These are phyloP conservation scores for Forsythia viridissima DNA, from an alignment of 257 asterid genomes.

Conservation along the genomic window DNA sequence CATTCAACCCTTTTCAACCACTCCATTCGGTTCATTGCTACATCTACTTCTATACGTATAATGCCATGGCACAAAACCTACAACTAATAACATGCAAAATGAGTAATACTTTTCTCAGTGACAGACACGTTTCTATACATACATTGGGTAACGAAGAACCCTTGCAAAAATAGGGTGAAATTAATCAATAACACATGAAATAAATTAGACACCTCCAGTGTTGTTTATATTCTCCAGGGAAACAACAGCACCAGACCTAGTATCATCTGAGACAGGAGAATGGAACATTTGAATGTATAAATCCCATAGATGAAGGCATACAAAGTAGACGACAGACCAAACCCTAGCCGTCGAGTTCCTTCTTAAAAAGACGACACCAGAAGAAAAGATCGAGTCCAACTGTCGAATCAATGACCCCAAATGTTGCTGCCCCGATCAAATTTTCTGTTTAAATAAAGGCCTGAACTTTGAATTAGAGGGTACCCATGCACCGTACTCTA, in stretches of 20 bases:
- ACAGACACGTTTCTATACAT: background rate
- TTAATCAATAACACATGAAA: background rate
- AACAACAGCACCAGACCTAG: constrained; percentile 45
- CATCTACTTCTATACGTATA: background rate
- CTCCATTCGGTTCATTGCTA: background rate
- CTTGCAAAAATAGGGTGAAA: background rate
- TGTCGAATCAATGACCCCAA: constrained; percentile 79
- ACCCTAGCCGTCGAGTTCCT: constrained; percentile 72
- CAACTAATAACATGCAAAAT: background rate
- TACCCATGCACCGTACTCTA: constrained; percentile 55
- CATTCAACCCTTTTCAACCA: background rate
- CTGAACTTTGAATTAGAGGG: constrained; percentile 50
- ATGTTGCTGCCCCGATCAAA: constrained; percentile 23
- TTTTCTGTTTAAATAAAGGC: constrained; percentile 51
- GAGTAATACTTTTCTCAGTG: background rate
- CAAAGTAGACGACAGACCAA: constrained; percentile 65
- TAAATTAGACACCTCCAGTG: constrained; percentile 41
- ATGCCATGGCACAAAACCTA: background rate
- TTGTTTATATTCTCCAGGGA: constrained; percentile 75
- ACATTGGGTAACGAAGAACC: too few species aligned
- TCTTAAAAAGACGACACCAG: constrained; percentile 65
- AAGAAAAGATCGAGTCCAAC: constrained; percentile 73
- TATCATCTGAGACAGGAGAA: constrained; percentile 43
- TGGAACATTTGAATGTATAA: constrained; percentile 72
- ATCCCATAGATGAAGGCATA: constrained; percentile 88